Evolutionary conservation across 306 rosid genomes (phyloP), one percentile per base, ranked within the genome.

Genomic region (Rubus idaeus): DNA sequence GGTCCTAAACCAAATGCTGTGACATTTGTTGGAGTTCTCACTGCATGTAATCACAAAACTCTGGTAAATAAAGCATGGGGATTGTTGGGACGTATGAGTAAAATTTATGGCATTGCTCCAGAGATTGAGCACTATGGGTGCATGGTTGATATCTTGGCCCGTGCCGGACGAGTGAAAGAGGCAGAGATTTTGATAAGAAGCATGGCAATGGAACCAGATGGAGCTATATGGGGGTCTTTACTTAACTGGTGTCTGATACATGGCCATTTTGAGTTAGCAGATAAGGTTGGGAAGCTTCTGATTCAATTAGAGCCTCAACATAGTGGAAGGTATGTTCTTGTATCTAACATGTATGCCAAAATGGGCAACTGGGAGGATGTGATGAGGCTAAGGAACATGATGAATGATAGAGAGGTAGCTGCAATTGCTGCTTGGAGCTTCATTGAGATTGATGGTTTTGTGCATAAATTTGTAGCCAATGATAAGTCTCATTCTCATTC

Each of bases 121-220:
- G 83, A 66, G 69, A 86, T 87, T 69, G 90, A 87, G 76, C 94
- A 87, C 57, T 90, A 86, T 49, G 90, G 91, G 10, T 86, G 87
- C 63, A 76, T 90, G 81, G 87, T 84, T 74, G 89, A 90, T 86
- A 68, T 83, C 77, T 79, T 86, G 90, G 90, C 87, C 0, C 86
- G 87, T 47, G 66, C 83, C 3, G 91, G 89, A 55, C 73, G 23
- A 67, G n/a, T 80, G 63, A 77, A 80, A 40, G 84, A 80, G 71
- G 89, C 93, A 3, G 77, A 83, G 35, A 47, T 30, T 3, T 75
- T 89, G 35, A 72, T 86, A 30, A 50, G 71, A 26, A 80, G 71
- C 17, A 89, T 89, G 94, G 65, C 83, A 20, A 74, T 74, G 83
- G 64, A 80, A 75, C 76, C 79, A 0, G 79, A 80, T 21, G 83